phyloP scores from a whole-genome alignment of 2,329 filamentous ascomycete species.

The Aspergillus neotritici region DNA sequence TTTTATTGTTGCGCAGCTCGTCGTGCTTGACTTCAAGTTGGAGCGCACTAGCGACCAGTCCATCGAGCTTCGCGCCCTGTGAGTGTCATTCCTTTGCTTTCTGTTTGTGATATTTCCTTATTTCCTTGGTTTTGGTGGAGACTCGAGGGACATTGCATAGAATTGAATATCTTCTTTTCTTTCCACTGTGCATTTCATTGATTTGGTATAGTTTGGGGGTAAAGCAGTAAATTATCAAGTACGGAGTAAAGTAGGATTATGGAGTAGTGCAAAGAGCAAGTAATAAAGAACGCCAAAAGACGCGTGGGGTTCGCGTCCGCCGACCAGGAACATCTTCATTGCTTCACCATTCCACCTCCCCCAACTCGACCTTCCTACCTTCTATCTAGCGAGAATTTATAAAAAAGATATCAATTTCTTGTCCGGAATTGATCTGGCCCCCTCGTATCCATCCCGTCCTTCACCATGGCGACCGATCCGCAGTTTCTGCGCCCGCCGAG shows the following conservation, averaged over 20 bases:
- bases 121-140: too few species aligned
- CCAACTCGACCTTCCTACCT: background rate
- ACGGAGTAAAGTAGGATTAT: background rate
- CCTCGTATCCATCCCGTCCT: too few species aligned
- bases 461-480: constrained; percentile 14
- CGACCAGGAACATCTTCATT: background rate
- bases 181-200: background rate
- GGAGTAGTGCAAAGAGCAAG: constrained; percentile 16
- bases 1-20: too few species aligned
- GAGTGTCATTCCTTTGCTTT: too few species aligned
- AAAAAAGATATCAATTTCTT: background rate
- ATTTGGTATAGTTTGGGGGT: background rate
- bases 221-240: background rate
- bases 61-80: too few species aligned
- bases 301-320: constrained; percentile 18
- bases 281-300: constrained; percentile 25
- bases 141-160: too few species aligned
- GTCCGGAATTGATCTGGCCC: too few species aligned
- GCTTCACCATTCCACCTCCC: background rate
- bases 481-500: constrained; percentile 27
- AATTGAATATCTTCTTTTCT: background rate
- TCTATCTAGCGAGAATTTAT: background rate
- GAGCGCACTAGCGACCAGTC: too few species aligned
- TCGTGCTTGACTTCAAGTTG: too few species aligned
- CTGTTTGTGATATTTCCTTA: too few species aligned